Percentiles rank a stretch among this genome's conserved stretches.
phyloP scores from a whole-genome alignment of 129 eudicot species.

The Scalesia atractyloides region DNA sequence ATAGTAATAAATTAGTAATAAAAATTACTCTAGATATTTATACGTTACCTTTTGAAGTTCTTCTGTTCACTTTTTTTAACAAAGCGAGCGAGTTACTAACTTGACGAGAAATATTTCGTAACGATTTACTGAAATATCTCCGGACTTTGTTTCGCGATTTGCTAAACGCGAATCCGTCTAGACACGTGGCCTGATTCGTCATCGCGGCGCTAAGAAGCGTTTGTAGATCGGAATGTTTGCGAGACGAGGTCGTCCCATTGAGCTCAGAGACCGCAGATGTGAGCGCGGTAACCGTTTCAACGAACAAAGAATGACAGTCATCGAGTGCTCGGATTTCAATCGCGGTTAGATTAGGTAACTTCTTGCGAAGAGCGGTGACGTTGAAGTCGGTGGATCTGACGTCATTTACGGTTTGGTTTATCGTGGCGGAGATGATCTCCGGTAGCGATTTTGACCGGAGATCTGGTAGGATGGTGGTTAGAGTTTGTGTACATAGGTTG shows the following conservation, averaged over 20 bases:
- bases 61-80: constrained; percentile 48
- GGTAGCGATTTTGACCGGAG: constrained; percentile 62
- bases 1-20: too few relatives aligned
- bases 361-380: constrained; percentile 50
- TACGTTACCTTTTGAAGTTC: constrained; percentile 4
- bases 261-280: constrained; percentile 42
- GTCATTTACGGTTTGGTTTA: constrained; percentile 50
- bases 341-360: constrained; percentile 35
- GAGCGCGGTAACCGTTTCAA: constrained; percentile 51
- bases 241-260: constrained; percentile 26
- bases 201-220: constrained; percentile 39
- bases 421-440: constrained; percentile 61
- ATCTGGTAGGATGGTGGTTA: constrained; percentile 56
- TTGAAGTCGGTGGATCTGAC: constrained; percentile 58
- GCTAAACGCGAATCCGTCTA: constrained; percentile 34
- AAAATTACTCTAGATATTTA: too few relatives aligned
- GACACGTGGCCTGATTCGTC: constrained; percentile 44
- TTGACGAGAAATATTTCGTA: constrained; percentile 54
- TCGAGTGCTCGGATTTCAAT: constrained; percentile 68
- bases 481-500: constrained; percentile 67
- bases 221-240: constrained; percentile 13
- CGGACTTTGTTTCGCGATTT: constrained; percentile 48
- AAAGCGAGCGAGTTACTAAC: constrained; percentile 78
- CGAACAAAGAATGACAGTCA: constrained; percentile 72
- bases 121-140: constrained; percentile 39